A percentile compares a stretch with the other conserved stretches of the same genome.
Conservation (phyloP, 768 basidiomycete genomes). For the Hirschioporus abietinus region DNA sequence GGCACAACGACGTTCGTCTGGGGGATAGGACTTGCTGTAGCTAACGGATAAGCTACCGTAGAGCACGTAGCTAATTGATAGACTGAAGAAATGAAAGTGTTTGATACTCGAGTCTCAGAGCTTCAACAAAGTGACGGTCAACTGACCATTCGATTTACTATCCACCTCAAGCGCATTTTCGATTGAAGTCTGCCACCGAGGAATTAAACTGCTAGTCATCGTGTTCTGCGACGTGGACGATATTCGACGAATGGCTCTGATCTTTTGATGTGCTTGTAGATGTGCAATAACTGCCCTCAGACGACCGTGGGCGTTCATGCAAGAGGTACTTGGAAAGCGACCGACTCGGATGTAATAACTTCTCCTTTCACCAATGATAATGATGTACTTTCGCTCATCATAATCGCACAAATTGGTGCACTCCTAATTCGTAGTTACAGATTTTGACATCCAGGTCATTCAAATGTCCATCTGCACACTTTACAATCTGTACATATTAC, state of each 20-base stretch:
- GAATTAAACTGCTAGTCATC: constrained; percentile 13
- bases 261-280: neutral
- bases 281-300: neutral
- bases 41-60: constrained; percentile 52
- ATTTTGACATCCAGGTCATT: too few relatives aligned
- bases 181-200: constrained; percentile 46
- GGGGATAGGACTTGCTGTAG: constrained; percentile 41
- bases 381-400: too few relatives aligned
- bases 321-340: neutral
- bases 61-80: neutral
- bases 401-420: too few relatives aligned
- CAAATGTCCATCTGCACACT: too few relatives aligned
- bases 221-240: neutral
- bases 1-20: constrained; percentile 33
- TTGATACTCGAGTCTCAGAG: neutral
- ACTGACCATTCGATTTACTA: constrained; percentile 34
- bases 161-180: constrained; percentile 35
- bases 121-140: constrained; percentile 3
- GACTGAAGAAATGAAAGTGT: neutral
- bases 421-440: too few relatives aligned
- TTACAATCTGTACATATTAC: too few relatives aligned
- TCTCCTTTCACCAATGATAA: too few relatives aligned
- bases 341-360: too few relatives aligned
- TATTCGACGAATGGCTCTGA: neutral
- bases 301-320: neutral